Percentiles rank a stretch among this genome's conserved stretches.
These are phyloP conservation scores for Wickerhamiella musiphila DNA, from an alignment of 805 yeast genomes.

Conservation along the genomic window DNA sequence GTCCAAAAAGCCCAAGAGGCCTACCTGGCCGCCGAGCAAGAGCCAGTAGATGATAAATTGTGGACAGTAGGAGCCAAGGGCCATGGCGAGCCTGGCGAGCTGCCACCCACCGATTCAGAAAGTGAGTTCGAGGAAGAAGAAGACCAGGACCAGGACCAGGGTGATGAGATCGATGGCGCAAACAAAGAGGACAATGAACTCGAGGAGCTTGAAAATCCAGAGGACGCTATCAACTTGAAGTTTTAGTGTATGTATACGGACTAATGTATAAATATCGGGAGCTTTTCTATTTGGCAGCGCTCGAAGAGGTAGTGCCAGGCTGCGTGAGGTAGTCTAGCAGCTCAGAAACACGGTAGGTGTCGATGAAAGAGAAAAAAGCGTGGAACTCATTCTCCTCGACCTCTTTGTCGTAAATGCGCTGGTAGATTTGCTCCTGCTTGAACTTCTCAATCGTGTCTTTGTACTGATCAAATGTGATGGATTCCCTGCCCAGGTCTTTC, in stretches of 20 bases:
- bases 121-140: conserved; percentile 18
- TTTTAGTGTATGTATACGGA: no score
- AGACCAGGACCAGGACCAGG: conserved; percentile 17
- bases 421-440: conserved; percentile 77
- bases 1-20: conserved; percentile 53
- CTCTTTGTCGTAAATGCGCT: conserved; percentile 83
- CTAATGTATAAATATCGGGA: not conserved
- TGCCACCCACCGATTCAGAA: conserved; percentile 13
- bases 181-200: conserved; percentile 14
- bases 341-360: conserved; percentile 53
- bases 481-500: conserved; percentile 59
- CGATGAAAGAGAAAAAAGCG: conserved; percentile 83
- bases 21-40: conserved; percentile 44
- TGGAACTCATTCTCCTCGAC: conserved; percentile 72
- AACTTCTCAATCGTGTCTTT: conserved; percentile 62
- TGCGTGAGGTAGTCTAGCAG: conserved; percentile 38
- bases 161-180: conserved; percentile 7
- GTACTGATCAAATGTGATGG: conserved; percentile 49
- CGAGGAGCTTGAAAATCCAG: conserved; percentile 10
- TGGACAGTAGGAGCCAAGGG: conserved; percentile 74
- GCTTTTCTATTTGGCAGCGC: not conserved
- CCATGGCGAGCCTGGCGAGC: conserved; percentile 22
- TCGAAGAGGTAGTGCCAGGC: conserved; percentile 1
- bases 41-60: conserved; percentile 22
- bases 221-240: no score